Conservation (phyloP, 345 rosid genomes). For the Brassica carinata region DNA sequence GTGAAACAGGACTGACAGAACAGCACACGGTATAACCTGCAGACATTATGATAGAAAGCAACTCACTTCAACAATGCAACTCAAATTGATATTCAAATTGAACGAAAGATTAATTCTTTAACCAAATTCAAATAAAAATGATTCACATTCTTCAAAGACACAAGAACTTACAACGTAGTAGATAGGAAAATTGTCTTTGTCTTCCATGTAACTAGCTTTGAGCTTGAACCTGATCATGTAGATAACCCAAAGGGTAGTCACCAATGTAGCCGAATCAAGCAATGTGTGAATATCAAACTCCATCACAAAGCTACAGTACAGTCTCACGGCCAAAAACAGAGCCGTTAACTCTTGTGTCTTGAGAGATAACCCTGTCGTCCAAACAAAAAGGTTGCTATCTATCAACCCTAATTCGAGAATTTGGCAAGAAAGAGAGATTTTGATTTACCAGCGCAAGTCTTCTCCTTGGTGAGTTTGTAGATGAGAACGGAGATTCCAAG, state of each 20-base stretch:
- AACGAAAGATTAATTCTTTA: too few relatives aligned
- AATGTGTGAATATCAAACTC: conserved; percentile 87
- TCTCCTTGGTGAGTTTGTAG: too few relatives aligned
- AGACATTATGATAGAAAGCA: background rate
- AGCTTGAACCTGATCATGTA: conserved; percentile 87
- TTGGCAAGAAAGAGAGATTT: too few relatives aligned
- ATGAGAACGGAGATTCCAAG: conserved; percentile 81
- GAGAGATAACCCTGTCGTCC: conserved; percentile 68
- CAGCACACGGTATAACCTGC: conserved; percentile 75
- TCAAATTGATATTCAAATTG: too few relatives aligned
- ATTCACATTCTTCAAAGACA: too few relatives aligned
- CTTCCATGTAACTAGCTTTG: conserved; percentile 81
- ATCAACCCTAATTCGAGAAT: background rate
- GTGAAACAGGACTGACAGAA: conserved; percentile 64
- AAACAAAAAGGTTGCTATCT: background rate
- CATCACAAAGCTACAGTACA: conserved; percentile 93
- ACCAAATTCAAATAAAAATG: too few relatives aligned
- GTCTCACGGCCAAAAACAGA: conserved; percentile 72
- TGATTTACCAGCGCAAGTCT: too few relatives aligned
- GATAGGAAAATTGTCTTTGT: conserved; percentile 80
- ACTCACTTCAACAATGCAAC: too few relatives aligned
- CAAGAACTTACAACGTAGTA: conserved; percentile 76
- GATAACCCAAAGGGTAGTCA: conserved; percentile 81
- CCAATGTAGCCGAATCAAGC: conserved; percentile 79
- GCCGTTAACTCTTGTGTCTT: conserved; percentile 91